Evolutionary conservation across 257 asterid genomes (phyloP).

Genomic region (Solanum paucissectum): DNA sequence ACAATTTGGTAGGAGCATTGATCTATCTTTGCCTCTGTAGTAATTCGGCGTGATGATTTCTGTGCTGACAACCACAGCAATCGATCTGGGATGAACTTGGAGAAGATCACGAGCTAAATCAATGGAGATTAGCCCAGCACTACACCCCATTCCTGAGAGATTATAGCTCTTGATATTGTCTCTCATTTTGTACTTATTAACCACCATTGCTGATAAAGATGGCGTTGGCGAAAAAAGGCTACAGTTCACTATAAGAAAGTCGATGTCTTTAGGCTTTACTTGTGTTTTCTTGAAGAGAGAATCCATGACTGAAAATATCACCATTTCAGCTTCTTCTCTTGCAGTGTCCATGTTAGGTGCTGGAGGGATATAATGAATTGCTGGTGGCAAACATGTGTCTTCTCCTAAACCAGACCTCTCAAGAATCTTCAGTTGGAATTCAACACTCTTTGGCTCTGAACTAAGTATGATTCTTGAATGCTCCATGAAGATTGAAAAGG

Average conservation of each 20-base stretch:
- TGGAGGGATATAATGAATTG: slow-evolving; percentile 44
- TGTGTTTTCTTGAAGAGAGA: slow-evolving; percentile 31
- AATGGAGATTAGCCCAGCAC: slow-evolving; percentile 25
- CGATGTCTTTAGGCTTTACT: slow-evolving; percentile 29
- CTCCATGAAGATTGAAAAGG: slow-evolving; percentile 18
- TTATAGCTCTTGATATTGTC: slow-evolving; percentile 48
- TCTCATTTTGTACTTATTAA: slow-evolving; percentile 47
- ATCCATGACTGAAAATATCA: slow-evolving; percentile 45
- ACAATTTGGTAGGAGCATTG: slow-evolving; percentile 25
- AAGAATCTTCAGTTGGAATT: slow-evolving; percentile 19
- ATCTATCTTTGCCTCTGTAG: slow-evolving; percentile 19
- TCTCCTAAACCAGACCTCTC: slow-evolving; percentile 26
- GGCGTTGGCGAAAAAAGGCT: slow-evolving; percentile 54
- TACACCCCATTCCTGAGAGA: slow-evolving; percentile 67
- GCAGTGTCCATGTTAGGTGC: slow-evolving; percentile 16
- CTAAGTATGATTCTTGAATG: slow-evolving; percentile 5
- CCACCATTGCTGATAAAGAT: slow-evolving; percentile 50
- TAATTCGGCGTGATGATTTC: slow-evolving; percentile 23
- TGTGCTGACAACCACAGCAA: slow-evolving; percentile 12
- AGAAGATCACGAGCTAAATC: slow-evolving; percentile 22
- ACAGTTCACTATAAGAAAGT: slow-evolving; percentile 39
- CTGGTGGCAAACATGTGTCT: slow-evolving; percentile 23
- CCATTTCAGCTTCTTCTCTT: slow-evolving; percentile 39
- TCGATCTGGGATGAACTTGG: slow-evolving; percentile 5
- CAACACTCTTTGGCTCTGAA: slow-evolving; percentile 11